A percentile compares a stretch with the other conserved stretches of the same genome.
These are phyloP conservation scores for Amanita muscaria DNA, from an alignment of 768 basidiomycete genomes.

Conservation along the genomic window DNA sequence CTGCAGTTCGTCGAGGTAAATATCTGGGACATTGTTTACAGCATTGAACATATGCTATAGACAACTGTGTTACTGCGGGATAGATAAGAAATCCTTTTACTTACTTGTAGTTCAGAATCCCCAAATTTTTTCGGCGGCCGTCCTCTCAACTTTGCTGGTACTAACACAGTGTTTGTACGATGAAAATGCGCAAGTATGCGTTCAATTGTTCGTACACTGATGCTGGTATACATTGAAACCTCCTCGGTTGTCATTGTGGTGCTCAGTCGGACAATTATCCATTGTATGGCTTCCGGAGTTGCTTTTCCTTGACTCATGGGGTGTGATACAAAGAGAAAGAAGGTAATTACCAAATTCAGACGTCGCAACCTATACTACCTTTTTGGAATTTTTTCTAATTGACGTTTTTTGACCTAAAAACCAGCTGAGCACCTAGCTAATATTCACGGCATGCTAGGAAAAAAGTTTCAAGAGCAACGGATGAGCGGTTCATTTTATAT, in stretches of 20 bases:
- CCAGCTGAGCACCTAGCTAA: background rate
- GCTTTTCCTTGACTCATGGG: background rate
- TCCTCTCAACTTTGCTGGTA: background rate
- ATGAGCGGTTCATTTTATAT: too few species aligned
- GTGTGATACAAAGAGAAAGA: too few species aligned
- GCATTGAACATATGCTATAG: background rate
- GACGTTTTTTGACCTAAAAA: background rate
- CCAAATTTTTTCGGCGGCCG: too few species aligned
- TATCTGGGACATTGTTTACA: slow-evolving; percentile 16
- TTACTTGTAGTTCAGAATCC: too few species aligned
- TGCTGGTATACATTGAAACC: slow-evolving; percentile 1
- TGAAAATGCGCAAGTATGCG: slow-evolving; percentile 1
- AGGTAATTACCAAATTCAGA: background rate
- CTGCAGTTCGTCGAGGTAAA: slow-evolving; percentile 22
- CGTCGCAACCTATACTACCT: background rate
- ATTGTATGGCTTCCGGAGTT: slow-evolving; percentile 4
- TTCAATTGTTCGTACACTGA: background rate
- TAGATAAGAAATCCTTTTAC: background rate
- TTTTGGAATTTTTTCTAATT: background rate
- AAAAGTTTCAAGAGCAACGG: background rate
- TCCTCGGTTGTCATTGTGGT: background rate
- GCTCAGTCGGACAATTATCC: slow-evolving; percentile 3
- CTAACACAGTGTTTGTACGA: background rate
- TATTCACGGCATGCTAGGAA: background rate
- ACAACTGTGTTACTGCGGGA: background rate